Percentiles rank a stretch among this genome's conserved stretches.
phyloP scores from a whole-genome alignment of 2,329 filamentous ascomycete species.

The Metarhizium sp. region DNA sequence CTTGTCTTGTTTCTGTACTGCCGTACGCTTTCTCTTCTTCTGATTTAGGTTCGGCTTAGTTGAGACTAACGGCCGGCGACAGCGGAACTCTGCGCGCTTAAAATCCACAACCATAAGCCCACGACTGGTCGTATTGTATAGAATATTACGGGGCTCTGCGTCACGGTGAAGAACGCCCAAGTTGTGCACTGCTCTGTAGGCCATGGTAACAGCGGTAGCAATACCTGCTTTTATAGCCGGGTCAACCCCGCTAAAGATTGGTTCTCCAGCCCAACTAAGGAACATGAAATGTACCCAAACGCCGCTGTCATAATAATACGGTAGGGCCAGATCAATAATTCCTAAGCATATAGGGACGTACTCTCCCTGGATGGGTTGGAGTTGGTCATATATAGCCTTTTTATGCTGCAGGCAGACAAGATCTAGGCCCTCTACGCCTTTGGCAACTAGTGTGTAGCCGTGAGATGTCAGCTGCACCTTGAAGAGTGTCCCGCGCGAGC shows the following conservation, averaged over 20 bases:
- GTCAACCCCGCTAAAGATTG: constrained; percentile 1
- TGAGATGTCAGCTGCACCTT: constrained; percentile 24
- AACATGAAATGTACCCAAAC: constrained; percentile 23
- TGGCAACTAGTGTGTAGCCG: constrained; percentile 30
- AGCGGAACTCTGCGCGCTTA: constrained; percentile 15
- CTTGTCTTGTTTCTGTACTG: constrained; percentile 7
- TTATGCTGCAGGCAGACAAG: constrained; percentile 17
- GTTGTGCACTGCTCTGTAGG: constrained; percentile 8
- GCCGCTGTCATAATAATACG: constrained; percentile 21
- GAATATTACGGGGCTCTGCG: constrained; percentile 21
- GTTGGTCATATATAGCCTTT: constrained; percentile 19
- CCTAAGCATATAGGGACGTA: constrained; percentile 26
- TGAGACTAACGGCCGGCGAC: constrained; percentile 11
- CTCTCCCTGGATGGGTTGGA: constrained; percentile 22
- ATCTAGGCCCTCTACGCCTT: constrained; percentile 22
- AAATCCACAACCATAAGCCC: constrained; percentile 24
- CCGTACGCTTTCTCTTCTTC: constrained; percentile 14
- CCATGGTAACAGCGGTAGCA: not conserved
- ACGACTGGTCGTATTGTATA: constrained; percentile 15
- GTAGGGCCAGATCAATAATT: constrained; percentile 16
- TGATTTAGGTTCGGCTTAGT: constrained; percentile 11
- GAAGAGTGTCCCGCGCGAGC: constrained; percentile 23
- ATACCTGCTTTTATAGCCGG: not conserved
- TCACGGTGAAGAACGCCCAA: constrained; percentile 17
- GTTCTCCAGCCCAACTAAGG: constrained; percentile 19